Base-by-base conservation (phyloP, 768 basidiomycete species). In the Xerocomus potaroensis region DNA sequence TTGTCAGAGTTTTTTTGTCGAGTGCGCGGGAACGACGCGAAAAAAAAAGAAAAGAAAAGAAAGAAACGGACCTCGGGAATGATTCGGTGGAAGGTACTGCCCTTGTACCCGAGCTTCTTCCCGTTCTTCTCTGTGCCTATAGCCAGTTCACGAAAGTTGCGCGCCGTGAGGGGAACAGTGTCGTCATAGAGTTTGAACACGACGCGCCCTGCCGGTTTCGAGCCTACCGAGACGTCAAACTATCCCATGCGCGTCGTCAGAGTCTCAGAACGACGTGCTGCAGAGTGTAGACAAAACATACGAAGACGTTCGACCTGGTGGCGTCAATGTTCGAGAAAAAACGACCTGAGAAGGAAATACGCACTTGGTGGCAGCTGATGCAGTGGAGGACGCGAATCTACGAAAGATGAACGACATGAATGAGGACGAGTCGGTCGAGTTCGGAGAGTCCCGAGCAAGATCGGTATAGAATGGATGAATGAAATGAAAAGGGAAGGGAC, bases 111-210 rank as follows among this genome's bases (percentile, higher is more conserved):
- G 55, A 84, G 83, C 16, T 81, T 79, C 49, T 79, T 74, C 56
- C 79, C 71, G 2, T 50, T 45, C 30, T 55, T 51, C 1, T 59
- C 38, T 11, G 49, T 43, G 7, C 80, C 80, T 6, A 81, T 80
- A 8, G 83, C 80, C 37, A 93, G 75, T 60, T 86, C 83, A 44
- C 90, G 83, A 72, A 92, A 93, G 73, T 92, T 91, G 41, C 67
- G 69, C 3, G 86, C 66, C 10, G 91, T 93, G 66, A 77, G 79
- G 44, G 92, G 92, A n/a, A 90, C 88, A 15, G 78, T 73, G 45
- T 84, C 78, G 66, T 92, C 88, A 68, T 77, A 91, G 34, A 94
- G 78, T 66, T 86, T 81, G 79, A 94, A 90, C 22, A 83, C 75
- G 54, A 94, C 79, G 36, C 85, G 81, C 19, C 87, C 88, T 1